Evolutionary conservation across 257 asterid genomes (phyloP).

Genomic region (Scutellaria baicalensis): DNA sequence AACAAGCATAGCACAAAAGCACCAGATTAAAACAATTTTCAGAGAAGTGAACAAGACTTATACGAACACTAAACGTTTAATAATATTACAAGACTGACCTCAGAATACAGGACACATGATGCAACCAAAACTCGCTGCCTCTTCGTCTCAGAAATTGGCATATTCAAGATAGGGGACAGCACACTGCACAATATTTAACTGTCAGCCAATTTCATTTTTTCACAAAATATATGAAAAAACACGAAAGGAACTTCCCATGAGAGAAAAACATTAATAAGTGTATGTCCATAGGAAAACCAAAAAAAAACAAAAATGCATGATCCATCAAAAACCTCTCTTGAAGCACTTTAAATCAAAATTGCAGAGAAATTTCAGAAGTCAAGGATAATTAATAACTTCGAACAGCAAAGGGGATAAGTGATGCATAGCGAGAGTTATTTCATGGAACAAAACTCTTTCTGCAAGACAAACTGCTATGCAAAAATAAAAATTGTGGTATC

Average conservation of each 20-base stretch:
- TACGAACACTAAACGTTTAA: slow-evolving; percentile 13
- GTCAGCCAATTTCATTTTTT: slow-evolving; percentile 21
- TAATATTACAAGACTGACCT: slow-evolving; percentile 49
- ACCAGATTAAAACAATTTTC: not conserved
- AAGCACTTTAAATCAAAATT: slow-evolving; percentile 9
- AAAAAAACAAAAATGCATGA: slow-evolving; percentile 2
- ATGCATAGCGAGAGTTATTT: not conserved
- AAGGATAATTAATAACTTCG: not conserved
- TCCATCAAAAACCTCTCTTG: not conserved
- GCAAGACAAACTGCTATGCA: not conserved
- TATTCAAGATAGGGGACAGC: slow-evolving; percentile 85
- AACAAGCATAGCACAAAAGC: slow-evolving; percentile 9
- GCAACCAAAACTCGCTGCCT: slow-evolving; percentile 97
- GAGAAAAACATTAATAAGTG: slow-evolving; percentile 2
- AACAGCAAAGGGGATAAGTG: not conserved
- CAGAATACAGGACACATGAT: slow-evolving; percentile 86
- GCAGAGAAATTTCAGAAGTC: not conserved
- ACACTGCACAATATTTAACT: slow-evolving; percentile 54
- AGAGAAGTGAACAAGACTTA: not conserved
- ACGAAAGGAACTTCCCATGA: slow-evolving; percentile 11
- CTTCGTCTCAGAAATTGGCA: slow-evolving; percentile 85
- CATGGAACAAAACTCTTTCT: not conserved
- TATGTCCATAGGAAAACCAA: slow-evolving; percentile 14
- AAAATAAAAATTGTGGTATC: not conserved
- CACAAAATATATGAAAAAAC: slow-evolving; percentile 7